phyloP scores from a whole-genome alignment of 345 rosid species.

The Erysimum cheiranthoides region DNA sequence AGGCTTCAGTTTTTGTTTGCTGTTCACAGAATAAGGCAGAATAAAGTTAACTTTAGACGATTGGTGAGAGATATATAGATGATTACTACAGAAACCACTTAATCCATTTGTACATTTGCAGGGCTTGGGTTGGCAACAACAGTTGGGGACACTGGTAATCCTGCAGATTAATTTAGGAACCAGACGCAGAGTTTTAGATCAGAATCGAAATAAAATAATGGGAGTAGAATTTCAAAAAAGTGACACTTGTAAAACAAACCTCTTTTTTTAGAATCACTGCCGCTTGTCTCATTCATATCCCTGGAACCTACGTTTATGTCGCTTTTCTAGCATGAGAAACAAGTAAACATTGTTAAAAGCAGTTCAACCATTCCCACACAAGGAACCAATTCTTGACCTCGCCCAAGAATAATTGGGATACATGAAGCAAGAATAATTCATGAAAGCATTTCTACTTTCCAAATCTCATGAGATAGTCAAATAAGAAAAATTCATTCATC shows the following conservation, averaged over 20 bases:
- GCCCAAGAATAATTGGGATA: slow-evolving; percentile 4
- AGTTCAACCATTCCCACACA: not conserved
- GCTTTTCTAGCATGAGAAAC: slow-evolving; percentile 40
- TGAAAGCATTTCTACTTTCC: slow-evolving; percentile 11
- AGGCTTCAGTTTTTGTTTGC: slow-evolving; percentile 44
- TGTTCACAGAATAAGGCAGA: slow-evolving; percentile 45
- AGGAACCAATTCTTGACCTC: slow-evolving; percentile 8
- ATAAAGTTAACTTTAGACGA: slow-evolving; percentile 15
- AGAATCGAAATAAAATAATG: not conserved
- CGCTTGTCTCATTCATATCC: slow-evolving; percentile 34
- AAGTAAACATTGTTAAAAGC: slow-evolving; percentile 6
- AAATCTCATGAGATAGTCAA: slow-evolving; percentile 10
- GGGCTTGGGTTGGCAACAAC: slow-evolving; percentile 42
- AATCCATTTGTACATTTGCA: slow-evolving; percentile 38
- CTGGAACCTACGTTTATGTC: slow-evolving; percentile 33
- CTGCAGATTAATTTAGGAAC: slow-evolving; percentile 37
- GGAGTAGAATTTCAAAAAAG: slow-evolving; percentile 13
- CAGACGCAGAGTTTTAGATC: slow-evolving; percentile 8
- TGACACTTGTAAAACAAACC: slow-evolving; percentile 31
- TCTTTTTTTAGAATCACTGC: slow-evolving; percentile 26
- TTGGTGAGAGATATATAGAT: not conserved
- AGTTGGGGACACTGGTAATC: slow-evolving; percentile 38
- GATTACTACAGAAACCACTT: slow-evolving; percentile 25
- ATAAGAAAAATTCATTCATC: not conserved
- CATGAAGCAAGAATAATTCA: slow-evolving; percentile 8